phyloP scores from a whole-genome alignment of 192 early-diverging fungal species.

The Coemansia sp. region DNA sequence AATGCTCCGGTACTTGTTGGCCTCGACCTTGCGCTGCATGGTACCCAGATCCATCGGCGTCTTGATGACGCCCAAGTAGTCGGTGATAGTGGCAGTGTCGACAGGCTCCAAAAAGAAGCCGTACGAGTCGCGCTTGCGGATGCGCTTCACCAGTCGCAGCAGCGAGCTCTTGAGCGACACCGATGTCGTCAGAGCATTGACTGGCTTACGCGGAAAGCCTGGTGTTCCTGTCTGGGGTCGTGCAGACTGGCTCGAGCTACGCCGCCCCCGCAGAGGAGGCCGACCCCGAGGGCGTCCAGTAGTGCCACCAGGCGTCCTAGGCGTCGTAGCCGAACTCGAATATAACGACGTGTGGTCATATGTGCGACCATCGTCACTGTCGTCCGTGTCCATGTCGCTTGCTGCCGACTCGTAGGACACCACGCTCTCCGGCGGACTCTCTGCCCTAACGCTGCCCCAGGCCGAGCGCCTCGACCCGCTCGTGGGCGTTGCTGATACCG shows the following conservation, averaged over 20 bases:
- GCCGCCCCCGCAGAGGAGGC: constrained; percentile 35
- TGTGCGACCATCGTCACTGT: constrained; percentile 31
- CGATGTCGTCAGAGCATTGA: constrained; percentile 25
- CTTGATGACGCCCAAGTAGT: constrained; percentile 81
- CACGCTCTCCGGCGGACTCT: constrained; percentile 25
- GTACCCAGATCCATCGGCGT: constrained; percentile 93
- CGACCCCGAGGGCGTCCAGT: constrained; percentile 33
- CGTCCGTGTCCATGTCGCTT: constrained; percentile 41
- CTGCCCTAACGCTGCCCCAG: constrained; percentile 11
- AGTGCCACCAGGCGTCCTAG: not conserved
- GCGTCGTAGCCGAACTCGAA: not conserved
- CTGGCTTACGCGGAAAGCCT: constrained; percentile 12
- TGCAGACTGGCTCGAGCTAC: constrained; percentile 16
- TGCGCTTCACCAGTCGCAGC: constrained; percentile 63
- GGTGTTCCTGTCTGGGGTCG: not conserved
- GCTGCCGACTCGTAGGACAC: constrained; percentile 15
- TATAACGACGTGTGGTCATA: constrained; percentile 21
- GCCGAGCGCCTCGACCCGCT: constrained; percentile 2
- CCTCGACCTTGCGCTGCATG: constrained; percentile 75
- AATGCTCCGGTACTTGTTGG: constrained; percentile 64
- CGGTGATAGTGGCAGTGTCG: constrained; percentile 70
- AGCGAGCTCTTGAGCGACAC: constrained; percentile 64
- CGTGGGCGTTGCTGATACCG: constrained; percentile 9
- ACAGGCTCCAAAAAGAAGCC: constrained; percentile 89
- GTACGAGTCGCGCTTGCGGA: constrained; percentile 82